Conservation (phyloP, 129 eudicot genomes). For the carrot (Daucus carota) region DH1_v3.0 NC_030382.2:58714501-58715000, state of each 20-base stretch:
- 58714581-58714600: neutral
- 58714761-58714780: conserved; percentile 1
- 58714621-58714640: neutral
- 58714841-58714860: no score
- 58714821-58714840: no score
- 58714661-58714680: neutral
- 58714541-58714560: neutral
- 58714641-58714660: neutral
- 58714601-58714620: neutral
- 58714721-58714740: neutral
- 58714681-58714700: neutral
- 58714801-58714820: no score
- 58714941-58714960: neutral
- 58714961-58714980: conserved; percentile 6
- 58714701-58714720: neutral
- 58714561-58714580: neutral
- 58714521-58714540: neutral
- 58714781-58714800: no score
- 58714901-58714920: no score
- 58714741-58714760: neutral
- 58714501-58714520: no score
- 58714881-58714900: neutral
- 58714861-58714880: no score
- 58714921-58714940: neutral
- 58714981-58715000: conserved; percentile 9